A percentile compares a stretch with the other conserved stretches of the same genome.
Evolutionary conservation across 768 basidiomycete genomes (phyloP).

Genomic region (Rhizopogon sp.): DNA sequence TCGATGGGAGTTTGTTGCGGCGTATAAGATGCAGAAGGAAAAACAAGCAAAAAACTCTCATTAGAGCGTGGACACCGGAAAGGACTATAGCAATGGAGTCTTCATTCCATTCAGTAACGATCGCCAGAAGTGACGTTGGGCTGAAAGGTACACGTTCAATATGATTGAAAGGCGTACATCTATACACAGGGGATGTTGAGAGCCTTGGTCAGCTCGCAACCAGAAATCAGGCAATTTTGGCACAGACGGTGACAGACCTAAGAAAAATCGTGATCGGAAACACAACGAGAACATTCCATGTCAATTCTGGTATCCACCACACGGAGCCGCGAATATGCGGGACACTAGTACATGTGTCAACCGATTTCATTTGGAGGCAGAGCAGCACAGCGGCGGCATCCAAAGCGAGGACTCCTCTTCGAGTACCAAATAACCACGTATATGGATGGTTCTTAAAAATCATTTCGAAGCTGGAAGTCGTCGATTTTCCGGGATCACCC

Average conservation of each 20-base stretch:
- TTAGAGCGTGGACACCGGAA: background rate
- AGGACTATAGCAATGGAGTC: background rate
- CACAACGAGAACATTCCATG: background rate
- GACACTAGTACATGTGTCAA: too few species aligned
- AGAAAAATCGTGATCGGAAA: background rate
- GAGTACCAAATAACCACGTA: background rate
- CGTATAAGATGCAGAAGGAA: too few species aligned
- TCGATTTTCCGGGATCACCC: too few species aligned
- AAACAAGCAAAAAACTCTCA: too few species aligned
- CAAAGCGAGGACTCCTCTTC: background rate
- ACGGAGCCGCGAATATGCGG: background rate
- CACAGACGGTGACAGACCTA: background rate
- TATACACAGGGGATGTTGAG: background rate
- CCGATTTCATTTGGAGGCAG: background rate
- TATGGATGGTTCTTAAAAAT: too few species aligned
- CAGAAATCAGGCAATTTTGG: background rate
- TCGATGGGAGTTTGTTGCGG: too few species aligned
- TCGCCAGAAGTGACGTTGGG: background rate
- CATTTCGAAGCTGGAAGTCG: too few species aligned
- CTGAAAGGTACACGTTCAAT: background rate
- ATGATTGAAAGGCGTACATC: background rate
- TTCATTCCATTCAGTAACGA: background rate
- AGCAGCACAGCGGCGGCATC: background rate
- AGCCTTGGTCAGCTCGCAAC: background rate
- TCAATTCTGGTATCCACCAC: background rate